Conservation (phyloP, 768 basidiomycete genomes). For the Hortiboletus flavorubellus region DNA sequence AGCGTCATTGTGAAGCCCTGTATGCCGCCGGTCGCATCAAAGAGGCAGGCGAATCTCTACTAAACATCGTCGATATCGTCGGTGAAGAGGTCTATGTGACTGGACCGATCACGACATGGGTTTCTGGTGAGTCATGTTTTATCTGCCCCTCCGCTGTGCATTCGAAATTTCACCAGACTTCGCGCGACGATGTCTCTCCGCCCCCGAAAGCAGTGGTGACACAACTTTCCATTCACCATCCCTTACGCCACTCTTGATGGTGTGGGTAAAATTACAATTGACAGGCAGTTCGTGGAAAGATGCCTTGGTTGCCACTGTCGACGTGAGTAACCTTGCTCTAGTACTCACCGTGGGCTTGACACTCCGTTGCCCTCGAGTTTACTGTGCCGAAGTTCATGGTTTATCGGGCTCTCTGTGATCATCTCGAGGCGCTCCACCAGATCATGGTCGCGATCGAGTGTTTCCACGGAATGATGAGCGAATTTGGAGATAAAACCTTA, state of each 20-base stretch:
- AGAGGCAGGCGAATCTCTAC: neutral
- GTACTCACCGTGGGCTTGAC: neutral
- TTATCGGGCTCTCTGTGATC: neutral
- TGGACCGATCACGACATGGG: neutral
- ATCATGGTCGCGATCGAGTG: neutral
- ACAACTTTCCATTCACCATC: neutral
- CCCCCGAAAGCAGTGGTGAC: neutral
- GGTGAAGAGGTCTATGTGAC: neutral
- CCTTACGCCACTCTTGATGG: neutral
- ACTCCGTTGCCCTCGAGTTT: neutral
- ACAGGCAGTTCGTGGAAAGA: neutral
- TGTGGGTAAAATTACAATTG: neutral
- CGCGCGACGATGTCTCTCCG: neutral
- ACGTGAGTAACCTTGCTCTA: neutral
- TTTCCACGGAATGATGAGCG: neutral
- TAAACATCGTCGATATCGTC: neutral
- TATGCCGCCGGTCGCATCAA: too few relatives aligned
- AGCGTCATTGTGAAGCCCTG: too few relatives aligned
- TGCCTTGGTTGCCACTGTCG: neutral
- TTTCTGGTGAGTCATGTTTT: neutral
- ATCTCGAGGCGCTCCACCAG: neutral
- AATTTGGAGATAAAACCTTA: neutral
- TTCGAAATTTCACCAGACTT: neutral
- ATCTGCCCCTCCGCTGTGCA: too few relatives aligned
- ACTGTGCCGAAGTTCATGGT: neutral